Base-by-base conservation (phyloP, 2,329 filamentous ascomycete genomes). In the Grosmannia serpens region DNA sequence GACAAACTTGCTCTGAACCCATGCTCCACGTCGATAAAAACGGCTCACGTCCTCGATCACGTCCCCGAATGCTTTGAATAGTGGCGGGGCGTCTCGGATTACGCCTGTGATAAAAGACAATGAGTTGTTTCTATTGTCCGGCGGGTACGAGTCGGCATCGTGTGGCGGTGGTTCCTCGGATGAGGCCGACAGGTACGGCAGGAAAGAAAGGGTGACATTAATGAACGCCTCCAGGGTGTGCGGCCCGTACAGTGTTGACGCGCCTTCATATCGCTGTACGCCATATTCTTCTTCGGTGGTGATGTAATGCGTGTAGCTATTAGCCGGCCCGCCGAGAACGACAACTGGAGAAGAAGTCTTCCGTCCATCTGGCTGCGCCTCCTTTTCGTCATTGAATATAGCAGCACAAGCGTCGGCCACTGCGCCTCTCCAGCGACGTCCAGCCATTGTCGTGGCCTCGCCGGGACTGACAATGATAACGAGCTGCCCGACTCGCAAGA, bases 381-480 rank as follows among this genome's bases (percentile, higher is more conserved):
- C 77, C 31, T 44, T 10, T 20, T 44, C 41, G 17, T 44, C 41
- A n/a, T 20, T 22, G 20, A 26, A 46, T 17, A 46, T 13, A 8
- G 9, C 38, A 1, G 74, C 71, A 9, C 82, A 78, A n/a, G 77
- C 76, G 22, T 77, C 73, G 1, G 75, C 70, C 20, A 95, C 78
- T 1, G 88, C 85, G 35, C 82, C 78, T 67, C 86, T 88, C 91
- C 92, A 96, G 29, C 92, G 83, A 26, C 91, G 81, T 0, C 91
- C 91, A 1, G 89, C 83, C 92, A 96, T 97, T 5, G 91, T 96
- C 0, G 88, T 94, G 1, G 88, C 90, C 71, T 96, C 92, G 33
- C 90, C 90, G 0, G 91, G 87, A 35, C 87, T 87, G 31, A 96
- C 83, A 62, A 96, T 84, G 62, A 96, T 86, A 59, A 95, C 76